Conservation (phyloP, 768 basidiomycete species). For the Hygrocybe punicea region DNA sequence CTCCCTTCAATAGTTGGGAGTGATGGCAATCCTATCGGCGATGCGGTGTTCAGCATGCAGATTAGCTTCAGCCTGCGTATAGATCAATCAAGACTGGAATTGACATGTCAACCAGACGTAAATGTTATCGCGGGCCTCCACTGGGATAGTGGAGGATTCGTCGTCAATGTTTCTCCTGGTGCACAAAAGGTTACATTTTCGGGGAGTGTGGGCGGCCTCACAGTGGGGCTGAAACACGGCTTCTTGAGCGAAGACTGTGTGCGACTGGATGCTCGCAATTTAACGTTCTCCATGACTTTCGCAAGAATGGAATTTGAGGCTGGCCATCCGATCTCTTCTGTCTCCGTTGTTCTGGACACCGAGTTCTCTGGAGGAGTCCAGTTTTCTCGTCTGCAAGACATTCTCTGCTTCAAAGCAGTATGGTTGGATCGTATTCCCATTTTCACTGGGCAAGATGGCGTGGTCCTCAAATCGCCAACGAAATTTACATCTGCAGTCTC, state of each 20-base stretch:
- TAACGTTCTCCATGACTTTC: slow-evolving; percentile 73
- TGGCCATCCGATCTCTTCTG: slow-evolving; percentile 42
- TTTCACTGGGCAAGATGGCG: slow-evolving; percentile 46
- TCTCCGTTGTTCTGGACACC: slow-evolving; percentile 81
- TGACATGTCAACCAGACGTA: slow-evolving; percentile 88
- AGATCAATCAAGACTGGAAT: slow-evolving; percentile 79
- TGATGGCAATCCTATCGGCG: neutral
- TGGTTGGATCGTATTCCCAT: slow-evolving; percentile 88
- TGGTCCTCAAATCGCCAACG: slow-evolving; percentile 23
- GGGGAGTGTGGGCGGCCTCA: slow-evolving; percentile 77
- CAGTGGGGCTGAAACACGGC: slow-evolving; percentile 77
- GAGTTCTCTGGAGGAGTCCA: slow-evolving; percentile 76
- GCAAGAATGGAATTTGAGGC: slow-evolving; percentile 44
- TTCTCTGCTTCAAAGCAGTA: slow-evolving; percentile 92
- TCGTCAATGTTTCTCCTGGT: slow-evolving; percentile 73
- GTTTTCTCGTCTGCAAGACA: slow-evolving; percentile 85
- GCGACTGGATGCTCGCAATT: slow-evolving; percentile 74
- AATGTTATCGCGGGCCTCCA: slow-evolving; percentile 86
- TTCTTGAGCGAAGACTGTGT: slow-evolving; percentile 82
- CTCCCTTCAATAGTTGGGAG: too few species aligned
- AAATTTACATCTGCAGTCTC: slow-evolving; percentile 17
- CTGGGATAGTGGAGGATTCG: slow-evolving; percentile 94
- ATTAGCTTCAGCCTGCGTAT: slow-evolving; percentile 88
- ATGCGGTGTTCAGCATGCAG: slow-evolving; percentile 51
- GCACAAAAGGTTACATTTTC: slow-evolving; percentile 70